Conservation (phyloP, 352 stramenopile genomes). For the Phytophthora sansomeana region DNA sequence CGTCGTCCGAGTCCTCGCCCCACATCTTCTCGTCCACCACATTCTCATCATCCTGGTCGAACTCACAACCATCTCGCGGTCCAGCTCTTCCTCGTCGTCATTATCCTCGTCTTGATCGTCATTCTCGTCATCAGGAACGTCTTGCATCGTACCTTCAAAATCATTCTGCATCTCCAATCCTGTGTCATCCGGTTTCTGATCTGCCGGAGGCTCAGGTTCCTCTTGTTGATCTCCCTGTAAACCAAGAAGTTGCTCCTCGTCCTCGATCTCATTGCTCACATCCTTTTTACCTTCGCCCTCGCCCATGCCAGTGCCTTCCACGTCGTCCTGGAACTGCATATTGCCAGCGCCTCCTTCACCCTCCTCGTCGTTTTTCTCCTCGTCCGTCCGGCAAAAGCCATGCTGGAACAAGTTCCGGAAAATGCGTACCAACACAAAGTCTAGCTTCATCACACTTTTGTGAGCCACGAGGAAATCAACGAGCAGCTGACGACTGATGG, state of each 20-base stretch:
- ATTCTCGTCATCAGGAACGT: constrained; percentile 95
- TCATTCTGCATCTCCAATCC: constrained; percentile 99
- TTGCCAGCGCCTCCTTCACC: constrained; percentile 86
- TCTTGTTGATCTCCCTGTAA: constrained; percentile 94
- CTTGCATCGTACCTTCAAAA: constrained; percentile 99
- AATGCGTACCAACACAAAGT: constrained; percentile 96
- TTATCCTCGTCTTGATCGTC: constrained; percentile 89
- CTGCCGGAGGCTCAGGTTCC: constrained; percentile 80
- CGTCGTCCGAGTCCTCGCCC: constrained; percentile 93
- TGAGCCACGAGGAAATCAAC: constrained; percentile 86
- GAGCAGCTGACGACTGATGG: constrained; percentile 83
- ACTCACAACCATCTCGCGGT: constrained; percentile 99
- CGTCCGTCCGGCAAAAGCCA: constrained; percentile 93
- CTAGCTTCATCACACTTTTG: constrained; percentile 94
- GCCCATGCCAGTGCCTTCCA: constrained; percentile 99
- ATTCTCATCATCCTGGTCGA: constrained; percentile 96
- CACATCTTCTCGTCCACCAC: constrained; percentile 99
- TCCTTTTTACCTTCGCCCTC: constrained; percentile 99
- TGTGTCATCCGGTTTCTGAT: constrained; percentile 95
- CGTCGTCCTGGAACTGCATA: constrained; percentile 98
- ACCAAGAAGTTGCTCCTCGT: constrained; percentile 99
- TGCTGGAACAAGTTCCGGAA: constrained; percentile 97
- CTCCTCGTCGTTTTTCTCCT: constrained; percentile 91
- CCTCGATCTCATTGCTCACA: constrained; percentile 99
- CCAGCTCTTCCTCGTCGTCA: constrained; percentile 95